A percentile compares a stretch with the other conserved stretches of the same genome.
phyloP scores from a whole-genome alignment of 2,329 filamentous ascomycete species.

The Drechslerella dactyloides region DNA sequence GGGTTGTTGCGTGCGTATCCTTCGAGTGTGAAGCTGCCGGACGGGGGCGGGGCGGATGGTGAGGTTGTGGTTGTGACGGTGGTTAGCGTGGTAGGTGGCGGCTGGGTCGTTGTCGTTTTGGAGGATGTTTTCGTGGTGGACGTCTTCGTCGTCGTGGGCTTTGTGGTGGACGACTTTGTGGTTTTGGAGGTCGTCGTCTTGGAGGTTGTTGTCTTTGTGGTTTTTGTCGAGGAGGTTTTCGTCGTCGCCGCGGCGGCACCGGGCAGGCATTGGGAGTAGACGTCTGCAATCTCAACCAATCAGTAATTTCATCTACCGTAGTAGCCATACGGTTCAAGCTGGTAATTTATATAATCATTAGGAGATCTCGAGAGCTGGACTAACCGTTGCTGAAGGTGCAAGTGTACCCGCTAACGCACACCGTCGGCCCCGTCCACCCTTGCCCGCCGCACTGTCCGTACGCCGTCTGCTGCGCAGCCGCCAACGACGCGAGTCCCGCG shows the following conservation, averaged over 20 bases:
- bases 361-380: not conserved
- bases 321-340: too few species aligned
- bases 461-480: slow-evolving; percentile 56
- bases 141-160: too few species aligned
- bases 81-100: not conserved
- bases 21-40: slow-evolving; percentile 26
- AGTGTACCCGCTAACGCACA: slow-evolving; percentile 59
- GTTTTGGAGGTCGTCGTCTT: slow-evolving; percentile 26
- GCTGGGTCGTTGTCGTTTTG: slow-evolving; percentile 15
- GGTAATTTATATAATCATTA: too few species aligned
- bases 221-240: slow-evolving; percentile 12
- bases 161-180: not conserved
- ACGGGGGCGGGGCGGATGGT: slow-evolving; percentile 11
- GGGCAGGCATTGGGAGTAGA: slow-evolving; percentile 60
- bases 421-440: slow-evolving; percentile 57
- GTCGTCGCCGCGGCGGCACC: slow-evolving; percentile 36
- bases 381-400: slow-evolving; percentile 58
- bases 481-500: slow-evolving; percentile 11
- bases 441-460: slow-evolving; percentile 61
- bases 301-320: not conserved
- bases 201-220: slow-evolving; percentile 13
- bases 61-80: not conserved
- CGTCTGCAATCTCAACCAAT: slow-evolving; percentile 52
- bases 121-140: slow-evolving; percentile 8
- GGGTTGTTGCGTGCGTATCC: slow-evolving; percentile 30